Conservation (phyloP, 2,329 filamentous ascomycete genomes). For the Ceratocystis diversiconidia region DNA sequence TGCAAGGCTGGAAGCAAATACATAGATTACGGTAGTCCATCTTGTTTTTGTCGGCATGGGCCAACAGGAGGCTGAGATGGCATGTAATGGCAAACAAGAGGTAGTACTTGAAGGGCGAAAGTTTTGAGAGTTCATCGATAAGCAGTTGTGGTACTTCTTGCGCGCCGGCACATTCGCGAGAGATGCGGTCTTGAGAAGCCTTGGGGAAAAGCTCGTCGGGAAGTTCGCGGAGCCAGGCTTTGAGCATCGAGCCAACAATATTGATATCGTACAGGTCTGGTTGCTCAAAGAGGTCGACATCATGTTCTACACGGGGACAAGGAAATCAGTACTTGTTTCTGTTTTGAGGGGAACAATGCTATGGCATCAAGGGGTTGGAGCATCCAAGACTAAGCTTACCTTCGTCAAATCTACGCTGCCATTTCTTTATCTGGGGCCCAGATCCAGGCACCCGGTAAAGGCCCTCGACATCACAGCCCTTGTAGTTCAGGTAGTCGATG, state of each 20-base stretch:
- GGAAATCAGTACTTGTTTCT: not conserved
- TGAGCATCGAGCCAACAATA: conserved; percentile 89
- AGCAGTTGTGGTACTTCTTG: conserved; percentile 72
- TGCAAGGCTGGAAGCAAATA: conserved; percentile 93
- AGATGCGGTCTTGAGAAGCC: conserved; percentile 62
- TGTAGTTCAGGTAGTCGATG: conserved; percentile 92
- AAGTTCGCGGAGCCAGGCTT: conserved; percentile 88
- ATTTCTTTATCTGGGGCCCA: conserved; percentile 79
- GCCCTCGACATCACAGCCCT: conserved; percentile 84
- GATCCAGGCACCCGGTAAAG: conserved; percentile 86
- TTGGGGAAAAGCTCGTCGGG: conserved; percentile 90
- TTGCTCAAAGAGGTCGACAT: conserved; percentile 81
- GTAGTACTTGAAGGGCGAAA: conserved; percentile 97
- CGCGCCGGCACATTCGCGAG: conserved; percentile 63
- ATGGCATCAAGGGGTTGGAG: no score
- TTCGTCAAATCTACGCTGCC: conserved; percentile 82
- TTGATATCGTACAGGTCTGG: conserved; percentile 89
- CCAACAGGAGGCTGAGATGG: conserved; percentile 79
- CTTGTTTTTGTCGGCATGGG: conserved; percentile 89
- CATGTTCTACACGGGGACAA: conserved; percentile 44
- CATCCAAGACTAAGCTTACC: conserved; percentile 33
- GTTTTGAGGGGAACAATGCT: not conserved
- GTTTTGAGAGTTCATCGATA: conserved; percentile 78
- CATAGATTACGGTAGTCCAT: conserved; percentile 95
- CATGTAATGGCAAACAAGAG: conserved; percentile 94